Percentiles rank a stretch among this genome's conserved stretches.
Conservation (phyloP, 176 grass and related monocot species). For the Oryza meyeriana region DNA sequence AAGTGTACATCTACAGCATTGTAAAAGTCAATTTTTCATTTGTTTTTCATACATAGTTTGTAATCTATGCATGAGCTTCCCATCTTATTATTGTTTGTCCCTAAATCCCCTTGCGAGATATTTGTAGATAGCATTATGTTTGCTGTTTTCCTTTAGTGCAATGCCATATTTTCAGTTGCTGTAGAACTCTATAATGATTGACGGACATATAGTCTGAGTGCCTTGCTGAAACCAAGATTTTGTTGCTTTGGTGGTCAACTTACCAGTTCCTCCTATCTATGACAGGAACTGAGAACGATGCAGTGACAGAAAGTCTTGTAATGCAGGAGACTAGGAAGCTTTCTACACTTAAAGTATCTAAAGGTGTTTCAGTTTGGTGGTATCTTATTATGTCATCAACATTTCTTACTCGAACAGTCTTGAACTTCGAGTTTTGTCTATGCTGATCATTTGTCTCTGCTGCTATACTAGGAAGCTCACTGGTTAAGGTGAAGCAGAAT, state of each 20-base stretch:
- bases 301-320: constrained; percentile 44
- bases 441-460: constrained; percentile 31
- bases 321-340: constrained; percentile 52
- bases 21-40: background rate
- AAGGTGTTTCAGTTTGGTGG: constrained; percentile 51
- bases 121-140: background rate
- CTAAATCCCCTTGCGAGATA: background rate
- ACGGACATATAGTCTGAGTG: background rate
- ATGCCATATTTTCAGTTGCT: background rate
- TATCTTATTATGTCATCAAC: constrained; percentile 17
- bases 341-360: constrained; percentile 75
- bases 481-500: constrained; percentile 54
- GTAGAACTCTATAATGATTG: background rate
- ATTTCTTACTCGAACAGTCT: constrained; percentile 9
- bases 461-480: constrained; percentile 47
- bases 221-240: background rate
- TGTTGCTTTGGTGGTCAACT: constrained; percentile 8
- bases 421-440: constrained; percentile 9
- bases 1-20: background rate
- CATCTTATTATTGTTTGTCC: background rate
- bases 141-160: background rate
- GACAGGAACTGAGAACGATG: constrained; percentile 49
- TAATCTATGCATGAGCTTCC: background rate
- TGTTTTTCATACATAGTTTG: background rate
- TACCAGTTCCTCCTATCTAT: constrained; percentile 30